Base-by-base conservation (phyloP, 352 stramenopile species). In the Globisporangium nagaii region DNA sequence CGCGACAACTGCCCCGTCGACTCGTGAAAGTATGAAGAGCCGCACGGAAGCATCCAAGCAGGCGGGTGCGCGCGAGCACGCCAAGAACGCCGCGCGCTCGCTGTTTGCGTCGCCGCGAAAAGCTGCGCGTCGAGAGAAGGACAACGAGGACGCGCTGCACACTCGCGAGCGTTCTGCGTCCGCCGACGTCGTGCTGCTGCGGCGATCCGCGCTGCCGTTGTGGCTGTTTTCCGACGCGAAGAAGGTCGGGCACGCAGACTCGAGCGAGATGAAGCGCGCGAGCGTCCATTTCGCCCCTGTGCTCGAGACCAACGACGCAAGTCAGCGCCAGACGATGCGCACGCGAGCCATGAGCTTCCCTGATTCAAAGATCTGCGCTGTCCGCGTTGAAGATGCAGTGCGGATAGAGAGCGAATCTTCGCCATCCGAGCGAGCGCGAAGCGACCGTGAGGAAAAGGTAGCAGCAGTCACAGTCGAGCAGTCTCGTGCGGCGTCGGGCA, bases 111-210 rank as follows among this genome's bases (percentile, higher is more conserved):
- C 51, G 19, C 51, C 51, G 28, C 28, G 51, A n/a, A 53, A 60
- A 40, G 20, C 34, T 31, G 42, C 11, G n/a, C 20, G 22, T 32
- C 41, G 41, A 10, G 31, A 44, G 2, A 37, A 20, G 17, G 56
- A 61, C n/a, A 36, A 35, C 3, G 44, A 49, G n/a, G 25, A 5
- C 20, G 34, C 34, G 11, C 36, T 28, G 15, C 4, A 4, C 13
- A 55, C 49, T n/a, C 67, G 67, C 22, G 54, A 44, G 0, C 67
- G 64, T 0, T 68, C 64, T 10, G 60, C 64, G 3, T 75, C 67
- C 1, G 67, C 67, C 1, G 67, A 75, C 44, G 40, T 41, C 10
- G 64, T 75, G 22, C 49, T 75, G 13, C 32, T 73, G 24, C 53
- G 54, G 15, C 51, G 54, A n/a, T 46, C 47, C 2, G 53, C 51